Conservation (phyloP, 2,329 filamentous ascomycete species). For the Cordyceps farinosa region DNA sequence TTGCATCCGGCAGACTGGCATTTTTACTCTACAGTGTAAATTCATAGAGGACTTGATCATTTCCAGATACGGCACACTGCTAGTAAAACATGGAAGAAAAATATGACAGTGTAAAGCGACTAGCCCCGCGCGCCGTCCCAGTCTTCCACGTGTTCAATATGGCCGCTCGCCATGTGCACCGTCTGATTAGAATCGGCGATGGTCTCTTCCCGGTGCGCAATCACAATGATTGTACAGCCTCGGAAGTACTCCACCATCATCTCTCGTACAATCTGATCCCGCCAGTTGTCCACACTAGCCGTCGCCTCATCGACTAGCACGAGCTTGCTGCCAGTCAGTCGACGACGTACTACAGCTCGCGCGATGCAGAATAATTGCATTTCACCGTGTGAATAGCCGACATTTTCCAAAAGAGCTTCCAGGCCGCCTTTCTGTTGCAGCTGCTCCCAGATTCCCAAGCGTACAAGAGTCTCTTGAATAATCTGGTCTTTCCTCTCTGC, state of each 20-base stretch:
- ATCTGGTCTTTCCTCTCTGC: neutral
- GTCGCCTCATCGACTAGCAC: constrained; percentile 8
- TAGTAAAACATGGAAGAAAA: too few species aligned
- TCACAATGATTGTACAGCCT: neutral
- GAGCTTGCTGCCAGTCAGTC: neutral
- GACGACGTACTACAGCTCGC: neutral
- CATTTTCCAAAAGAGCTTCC: neutral
- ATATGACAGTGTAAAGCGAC: too few species aligned
- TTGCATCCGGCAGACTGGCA: neutral
- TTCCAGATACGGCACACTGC: neutral
- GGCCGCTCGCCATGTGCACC: neutral
- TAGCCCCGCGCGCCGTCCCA: neutral
- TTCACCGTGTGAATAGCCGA: neutral
- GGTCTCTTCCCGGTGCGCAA: neutral
- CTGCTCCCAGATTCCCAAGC: neutral
- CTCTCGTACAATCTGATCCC: neutral
- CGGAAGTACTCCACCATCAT: neutral
- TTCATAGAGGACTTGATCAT: neutral
- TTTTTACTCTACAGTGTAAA: neutral
- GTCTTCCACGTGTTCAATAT: constrained; percentile 42
- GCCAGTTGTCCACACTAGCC: neutral
- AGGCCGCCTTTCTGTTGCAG: neutral
- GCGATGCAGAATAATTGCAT: neutral
- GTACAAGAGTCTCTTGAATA: neutral
- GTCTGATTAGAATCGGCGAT: neutral